Percentiles rank a stretch among this genome's conserved stretches.
These are phyloP conservation scores for Boeremia lycopersici DNA, from an alignment of 2,329 filamentous ascomycete genomes.

Conservation along the genomic window DNA sequence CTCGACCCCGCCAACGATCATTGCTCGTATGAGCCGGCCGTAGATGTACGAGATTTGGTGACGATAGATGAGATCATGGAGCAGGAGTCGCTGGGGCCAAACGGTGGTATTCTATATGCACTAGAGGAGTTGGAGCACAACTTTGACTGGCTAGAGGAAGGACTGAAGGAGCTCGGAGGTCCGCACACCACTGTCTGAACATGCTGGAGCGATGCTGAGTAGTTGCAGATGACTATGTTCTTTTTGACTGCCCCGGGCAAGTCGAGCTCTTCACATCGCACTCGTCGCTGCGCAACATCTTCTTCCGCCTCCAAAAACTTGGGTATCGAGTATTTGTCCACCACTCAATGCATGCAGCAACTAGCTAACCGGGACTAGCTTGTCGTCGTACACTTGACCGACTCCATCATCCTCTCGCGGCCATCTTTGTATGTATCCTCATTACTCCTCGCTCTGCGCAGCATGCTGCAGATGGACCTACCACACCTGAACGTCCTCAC, in stretches of 20 bases:
- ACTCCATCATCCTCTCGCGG: slow-evolving; percentile 90
- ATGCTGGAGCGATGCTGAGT: slow-evolving; percentile 17
- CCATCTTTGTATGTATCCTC: slow-evolving; percentile 96
- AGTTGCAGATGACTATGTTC: slow-evolving; percentile 76
- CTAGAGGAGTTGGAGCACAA: slow-evolving; percentile 95
- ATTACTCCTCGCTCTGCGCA: slow-evolving; percentile 86
- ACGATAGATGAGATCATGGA: slow-evolving; percentile 95
- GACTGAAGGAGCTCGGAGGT: slow-evolving; percentile 75
- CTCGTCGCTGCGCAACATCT: slow-evolving; percentile 86
- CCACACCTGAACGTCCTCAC: slow-evolving; percentile 95
- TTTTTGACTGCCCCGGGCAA: slow-evolving; percentile 97
- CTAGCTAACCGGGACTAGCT: slow-evolving; percentile 64
- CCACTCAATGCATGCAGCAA: slow-evolving; percentile 24
- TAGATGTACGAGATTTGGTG: slow-evolving; percentile 88
- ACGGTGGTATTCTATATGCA: slow-evolving; percentile 90
- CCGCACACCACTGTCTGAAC: slow-evolving; percentile 16
- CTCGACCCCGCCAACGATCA: slow-evolving; percentile 96
- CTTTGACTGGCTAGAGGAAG: slow-evolving; percentile 86
- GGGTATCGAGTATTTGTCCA: slow-evolving; percentile 79
- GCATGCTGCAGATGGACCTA: slow-evolving; percentile 98
- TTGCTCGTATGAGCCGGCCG: slow-evolving; percentile 83
- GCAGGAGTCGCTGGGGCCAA: slow-evolving; percentile 86
- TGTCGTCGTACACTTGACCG: slow-evolving; percentile 89
- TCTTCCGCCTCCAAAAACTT: slow-evolving; percentile 86
- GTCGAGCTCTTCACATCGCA: slow-evolving; percentile 98